Evolutionary conservation across 306 rosid species (phyloP).

Genomic region (Dryas drummondii): DNA sequence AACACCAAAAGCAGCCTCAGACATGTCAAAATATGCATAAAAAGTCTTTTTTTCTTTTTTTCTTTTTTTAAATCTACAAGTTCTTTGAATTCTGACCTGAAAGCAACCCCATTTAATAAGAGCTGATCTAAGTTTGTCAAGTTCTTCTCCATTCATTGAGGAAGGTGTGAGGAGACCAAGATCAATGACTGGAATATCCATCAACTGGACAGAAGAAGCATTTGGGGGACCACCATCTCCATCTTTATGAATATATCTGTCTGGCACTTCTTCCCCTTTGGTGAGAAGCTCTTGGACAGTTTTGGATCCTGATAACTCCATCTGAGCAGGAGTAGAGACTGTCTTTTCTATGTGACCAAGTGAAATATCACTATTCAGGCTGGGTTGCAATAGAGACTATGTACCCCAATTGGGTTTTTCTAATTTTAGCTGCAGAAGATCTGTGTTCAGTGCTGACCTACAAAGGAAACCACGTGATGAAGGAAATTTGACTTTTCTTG

Average conservation of each 20-base stretch:
- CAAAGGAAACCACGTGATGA: no score
- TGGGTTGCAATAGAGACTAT: no score
- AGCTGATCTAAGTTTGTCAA: constrained; percentile 20
- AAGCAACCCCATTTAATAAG: neutral
- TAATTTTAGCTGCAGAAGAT: no score
- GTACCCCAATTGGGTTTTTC: no score
- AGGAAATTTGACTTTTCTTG: no score
- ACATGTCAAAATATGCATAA: no score
- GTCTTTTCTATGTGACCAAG: no score
- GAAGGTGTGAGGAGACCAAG: constrained; percentile 21
- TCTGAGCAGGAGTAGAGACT: neutral
- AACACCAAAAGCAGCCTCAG: neutral
- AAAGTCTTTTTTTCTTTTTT: no score
- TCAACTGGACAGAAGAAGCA: constrained; percentile 24
- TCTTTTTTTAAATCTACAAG: no score
- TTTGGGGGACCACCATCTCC: constrained; percentile 26
- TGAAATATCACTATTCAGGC: no score
- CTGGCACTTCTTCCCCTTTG: constrained; percentile 26
- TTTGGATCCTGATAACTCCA: constrained; percentile 4
- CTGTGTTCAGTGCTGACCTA: no score
- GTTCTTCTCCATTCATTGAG: neutral
- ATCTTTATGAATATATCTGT: constrained; percentile 26
- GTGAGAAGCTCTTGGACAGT: constrained; percentile 38
- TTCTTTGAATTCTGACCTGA: no score
- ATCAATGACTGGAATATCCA: constrained; percentile 36